Conservation (phyloP, 495 filamentous ascomycete genomes). For the Aspergillus nidulans region DNA sequence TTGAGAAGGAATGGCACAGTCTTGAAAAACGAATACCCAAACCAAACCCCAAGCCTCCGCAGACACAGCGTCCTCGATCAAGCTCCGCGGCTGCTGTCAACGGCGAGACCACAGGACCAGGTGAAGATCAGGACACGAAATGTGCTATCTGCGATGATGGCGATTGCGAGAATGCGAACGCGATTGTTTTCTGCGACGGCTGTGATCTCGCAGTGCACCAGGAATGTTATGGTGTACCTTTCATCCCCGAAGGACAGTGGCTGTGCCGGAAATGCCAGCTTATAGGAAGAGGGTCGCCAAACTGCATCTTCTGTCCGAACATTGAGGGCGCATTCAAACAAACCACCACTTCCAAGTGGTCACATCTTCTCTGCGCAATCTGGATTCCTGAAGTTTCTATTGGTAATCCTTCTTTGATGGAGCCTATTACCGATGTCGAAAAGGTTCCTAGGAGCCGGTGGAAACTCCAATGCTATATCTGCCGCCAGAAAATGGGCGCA, state of each 20-base stretch:
- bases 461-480: conserved; percentile 95
- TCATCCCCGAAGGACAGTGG: conserved; percentile 99
- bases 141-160: conserved; percentile 98
- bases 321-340: conserved; percentile 98
- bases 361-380: conserved; percentile 91
- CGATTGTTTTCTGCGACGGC: conserved; percentile 98
- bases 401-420: conserved; percentile 96
- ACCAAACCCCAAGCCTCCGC: conserved; percentile 89
- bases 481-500: conserved; percentile 93
- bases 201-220: conserved; percentile 98
- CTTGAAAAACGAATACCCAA: conserved; percentile 96
- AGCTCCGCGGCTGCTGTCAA: conserved; percentile 91
- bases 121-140: conserved; percentile 95
- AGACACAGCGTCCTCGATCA: conserved; percentile 83
- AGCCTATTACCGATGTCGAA: conserved; percentile 95
- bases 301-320: conserved; percentile 98
- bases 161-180: conserved; percentile 99
- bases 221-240: conserved; percentile 98
- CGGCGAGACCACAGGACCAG: conserved; percentile 72
- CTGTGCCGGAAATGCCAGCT: conserved; percentile 94
- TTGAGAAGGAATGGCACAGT: conserved; percentile 97
- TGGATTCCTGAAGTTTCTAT: conserved; percentile 98
- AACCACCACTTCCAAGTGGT: conserved; percentile 91
- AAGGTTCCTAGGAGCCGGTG: conserved; percentile 91
- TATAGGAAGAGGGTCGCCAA: conserved; percentile 86